Percentiles rank a stretch among this genome's conserved stretches.
Evolutionary conservation across 2,329 filamentous ascomycete genomes (phyloP).

Genomic region (Fusarium sp.): DNA sequence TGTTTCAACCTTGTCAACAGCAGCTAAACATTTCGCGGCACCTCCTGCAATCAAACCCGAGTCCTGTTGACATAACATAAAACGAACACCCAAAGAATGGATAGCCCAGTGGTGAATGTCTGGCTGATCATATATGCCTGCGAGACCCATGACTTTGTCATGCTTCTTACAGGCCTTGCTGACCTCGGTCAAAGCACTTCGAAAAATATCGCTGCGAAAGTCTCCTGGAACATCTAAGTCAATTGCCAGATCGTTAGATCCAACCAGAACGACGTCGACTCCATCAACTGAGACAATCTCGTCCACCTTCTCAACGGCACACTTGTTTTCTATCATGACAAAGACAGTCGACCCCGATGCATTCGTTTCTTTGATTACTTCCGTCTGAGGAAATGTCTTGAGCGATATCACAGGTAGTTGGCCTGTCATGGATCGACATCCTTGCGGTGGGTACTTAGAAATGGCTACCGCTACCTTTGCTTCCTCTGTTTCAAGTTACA

Average conservation of each 20-base stretch:
- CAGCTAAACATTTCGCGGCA: neutral
- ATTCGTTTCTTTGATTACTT: neutral
- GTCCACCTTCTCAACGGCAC: accelerated
- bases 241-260: neutral
- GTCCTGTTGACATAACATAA: neutral
- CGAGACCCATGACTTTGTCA: neutral
- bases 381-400: neutral
- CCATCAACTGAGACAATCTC: neutral
- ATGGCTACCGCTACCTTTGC: neutral
- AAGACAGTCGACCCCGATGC: neutral
- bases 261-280: neutral
- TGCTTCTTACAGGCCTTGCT: neutral
- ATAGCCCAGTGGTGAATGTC: neutral
- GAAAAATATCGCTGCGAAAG: neutral
- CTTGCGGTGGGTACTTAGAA: neutral
- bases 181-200: neutral
- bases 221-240: neutral
- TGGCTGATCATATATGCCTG: neutral
- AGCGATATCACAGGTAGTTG: neutral
- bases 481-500: too few relatives aligned
- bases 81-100: neutral
- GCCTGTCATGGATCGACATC: neutral
- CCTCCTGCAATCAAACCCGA: neutral
- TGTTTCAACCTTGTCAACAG: neutral
- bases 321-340: neutral